Evolutionary conservation across 805 yeast species (phyloP).

Genomic region (Candida ascalaphidarum): DNA sequence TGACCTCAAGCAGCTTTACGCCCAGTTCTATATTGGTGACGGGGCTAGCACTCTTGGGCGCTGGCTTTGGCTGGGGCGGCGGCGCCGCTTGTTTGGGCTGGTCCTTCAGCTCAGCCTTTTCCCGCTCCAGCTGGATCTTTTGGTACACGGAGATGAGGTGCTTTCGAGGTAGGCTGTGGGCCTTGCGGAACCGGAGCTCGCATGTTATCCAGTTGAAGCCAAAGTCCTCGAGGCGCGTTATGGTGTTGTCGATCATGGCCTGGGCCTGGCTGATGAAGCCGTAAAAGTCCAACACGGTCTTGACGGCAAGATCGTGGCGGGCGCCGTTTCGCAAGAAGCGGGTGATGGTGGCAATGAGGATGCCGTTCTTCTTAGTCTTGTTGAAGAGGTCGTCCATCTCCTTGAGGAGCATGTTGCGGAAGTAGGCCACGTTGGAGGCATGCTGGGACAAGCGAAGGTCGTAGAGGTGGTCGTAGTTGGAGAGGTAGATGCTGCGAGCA

Average conservation of each 20-base stretch:
- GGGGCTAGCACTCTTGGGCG: slow-evolving; percentile 1
- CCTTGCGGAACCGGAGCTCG: slow-evolving; percentile 33
- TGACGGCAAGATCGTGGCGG: slow-evolving; percentile 21
- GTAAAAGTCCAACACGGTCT: slow-evolving; percentile 28
- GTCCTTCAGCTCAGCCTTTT: slow-evolving; percentile 1
- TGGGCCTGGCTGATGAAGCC: slow-evolving; percentile 35
- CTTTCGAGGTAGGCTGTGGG: slow-evolving; percentile 19
- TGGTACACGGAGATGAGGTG: slow-evolving; percentile 11
- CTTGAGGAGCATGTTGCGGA: slow-evolving; percentile 13
- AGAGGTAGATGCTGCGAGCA: slow-evolving; percentile 39
- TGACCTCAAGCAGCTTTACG: slow-evolving; percentile 10
- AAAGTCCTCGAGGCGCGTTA: slow-evolving; percentile 26
- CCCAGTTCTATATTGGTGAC: slow-evolving; percentile 2
- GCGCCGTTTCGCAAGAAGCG: slow-evolving; percentile 37
- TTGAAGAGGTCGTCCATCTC: slow-evolving; percentile 31
- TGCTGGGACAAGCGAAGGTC: slow-evolving; percentile 30
- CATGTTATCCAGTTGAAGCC: slow-evolving; percentile 34
- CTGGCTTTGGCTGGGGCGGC: background rate
- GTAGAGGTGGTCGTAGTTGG: slow-evolving; percentile 34
- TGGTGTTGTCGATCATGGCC: slow-evolving; percentile 17
- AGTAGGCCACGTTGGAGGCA: slow-evolving; percentile 19
- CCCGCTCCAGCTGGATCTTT: slow-evolving; percentile 1
- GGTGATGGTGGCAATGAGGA: slow-evolving; percentile 39
- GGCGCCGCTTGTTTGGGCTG: background rate
- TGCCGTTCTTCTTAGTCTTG: slow-evolving; percentile 40